phyloP scores from a whole-genome alignment of 2,329 filamentous ascomycete genomes.

The Parafenestella ontariensis region DNA sequence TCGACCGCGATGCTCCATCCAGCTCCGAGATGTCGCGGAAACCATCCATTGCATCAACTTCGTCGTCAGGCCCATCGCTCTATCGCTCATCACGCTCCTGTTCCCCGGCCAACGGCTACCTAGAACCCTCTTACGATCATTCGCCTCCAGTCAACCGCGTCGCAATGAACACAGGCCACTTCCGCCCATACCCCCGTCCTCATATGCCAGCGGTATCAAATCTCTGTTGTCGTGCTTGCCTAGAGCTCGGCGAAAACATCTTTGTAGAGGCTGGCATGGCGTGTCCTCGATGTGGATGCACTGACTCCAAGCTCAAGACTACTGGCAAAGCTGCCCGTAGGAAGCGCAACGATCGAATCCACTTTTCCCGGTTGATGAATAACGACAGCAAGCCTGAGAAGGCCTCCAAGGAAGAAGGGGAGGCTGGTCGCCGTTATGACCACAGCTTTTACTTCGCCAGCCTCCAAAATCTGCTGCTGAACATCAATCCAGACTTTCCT shows the following conservation, averaged over 20 bases:
- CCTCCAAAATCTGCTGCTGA: constrained; percentile 1
- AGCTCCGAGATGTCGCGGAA: constrained; percentile 3
- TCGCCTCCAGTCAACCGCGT: neutral
- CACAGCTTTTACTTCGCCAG: constrained; percentile 3
- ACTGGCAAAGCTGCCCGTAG: constrained; percentile 3
- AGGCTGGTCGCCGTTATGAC: constrained; percentile 11
- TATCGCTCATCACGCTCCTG: constrained; percentile 1
- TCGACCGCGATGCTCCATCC: neutral
- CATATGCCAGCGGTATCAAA: neutral
- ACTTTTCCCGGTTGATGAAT: constrained; percentile 2
- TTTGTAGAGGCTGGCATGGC: neutral
- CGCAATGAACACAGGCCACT: neutral
- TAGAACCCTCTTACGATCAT: neutral
- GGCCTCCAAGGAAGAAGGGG: constrained; percentile 8
- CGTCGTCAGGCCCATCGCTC: neutral
- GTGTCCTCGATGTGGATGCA: neutral
- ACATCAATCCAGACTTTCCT: constrained; percentile 18
- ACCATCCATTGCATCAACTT: constrained; percentile 5
- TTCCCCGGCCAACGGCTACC: neutral
- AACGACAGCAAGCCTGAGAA: neutral
- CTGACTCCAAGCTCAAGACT: neutral
- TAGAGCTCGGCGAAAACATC: neutral
- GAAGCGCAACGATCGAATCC: constrained; percentile 10
- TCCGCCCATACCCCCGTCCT: neutral
- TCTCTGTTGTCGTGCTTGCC: constrained; percentile 1